Base-by-base conservation (phyloP, 139 green algal genomes). In the Chlorella vulgaris region DNA sequence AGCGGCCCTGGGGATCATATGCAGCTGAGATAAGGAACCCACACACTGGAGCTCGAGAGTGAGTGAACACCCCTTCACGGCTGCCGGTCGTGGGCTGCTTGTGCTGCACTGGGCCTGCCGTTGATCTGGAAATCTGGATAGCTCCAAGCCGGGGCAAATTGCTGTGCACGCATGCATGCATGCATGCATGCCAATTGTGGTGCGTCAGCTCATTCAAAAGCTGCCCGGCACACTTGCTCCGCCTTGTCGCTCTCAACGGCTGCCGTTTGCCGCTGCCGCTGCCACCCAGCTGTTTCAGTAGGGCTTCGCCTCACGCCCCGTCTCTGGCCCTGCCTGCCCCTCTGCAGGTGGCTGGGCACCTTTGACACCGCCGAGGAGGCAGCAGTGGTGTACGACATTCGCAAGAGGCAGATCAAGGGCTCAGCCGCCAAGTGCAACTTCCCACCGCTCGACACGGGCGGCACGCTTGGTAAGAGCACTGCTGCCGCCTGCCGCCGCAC, bases 381-480 rank as follows among this genome's bases (percentile, higher is more conserved):
- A 22, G 94, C 94, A 1, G 71, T 88, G 13, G 94, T 94, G n/a
- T 98, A 98, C 73, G 94, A 98, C 85, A 86, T 85, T 4, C 92
- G 93, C 2, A 92, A 93, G 6, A 68, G 93, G 28, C 88, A 95
- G 70, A 97, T 97, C 74, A 85, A 94, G 2, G 94, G 94, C 0
- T 60, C 77, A 3, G 85, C 81, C 22, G 91, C 93, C 0, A 92
- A 94, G 28, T 92, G 90, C 84, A 97, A 97, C 86, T 97, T 97
- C 62, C 73, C 81, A 22, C 81, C 81, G 24, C 77, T 86, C 33
- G 74, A 82, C 60, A 35, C 33, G 10, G n/a, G 2, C 33, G 81
- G 81, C 24, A 24, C 63, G 26, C 51, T 83, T 22, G 78, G 78
- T 83, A 51, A 42, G 78, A 3, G 31, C 29, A 51, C 51, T 38